phyloP scores from a whole-genome alignment of 1,139 yeast genomes.

The Debaryomyces sp. region DNA sequence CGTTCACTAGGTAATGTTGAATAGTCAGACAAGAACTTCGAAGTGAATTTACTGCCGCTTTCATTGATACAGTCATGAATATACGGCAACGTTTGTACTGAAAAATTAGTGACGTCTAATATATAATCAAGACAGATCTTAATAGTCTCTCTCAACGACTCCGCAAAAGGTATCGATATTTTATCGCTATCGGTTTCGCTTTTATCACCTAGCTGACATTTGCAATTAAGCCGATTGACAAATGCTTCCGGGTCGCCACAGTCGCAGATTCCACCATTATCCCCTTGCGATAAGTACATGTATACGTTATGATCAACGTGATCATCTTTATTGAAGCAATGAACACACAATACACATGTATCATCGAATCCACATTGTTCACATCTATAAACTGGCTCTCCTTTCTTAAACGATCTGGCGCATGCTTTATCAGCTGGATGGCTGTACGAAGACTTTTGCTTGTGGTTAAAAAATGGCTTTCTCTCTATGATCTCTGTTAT shows the following conservation, averaged over 20 bases:
- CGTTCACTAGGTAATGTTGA: constrained; percentile 30
- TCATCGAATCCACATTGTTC: constrained; percentile 68
- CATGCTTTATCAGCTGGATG: constrained; percentile 52
- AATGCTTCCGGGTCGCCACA: constrained; percentile 93
- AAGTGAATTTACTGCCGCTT: constrained; percentile 20
- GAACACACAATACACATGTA: constrained; percentile 71
- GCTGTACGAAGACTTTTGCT: constrained; percentile 16
- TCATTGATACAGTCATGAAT: constrained; percentile 31
- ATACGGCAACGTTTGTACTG: constrained; percentile 38
- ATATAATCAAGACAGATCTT: constrained; percentile 48
- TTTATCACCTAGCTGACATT: constrained; percentile 23
- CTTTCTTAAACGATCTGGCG: constrained; percentile 58
- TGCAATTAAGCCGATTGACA: constrained; percentile 57
- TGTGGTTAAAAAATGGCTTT: constrained; percentile 16
- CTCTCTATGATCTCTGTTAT: constrained; percentile 11
- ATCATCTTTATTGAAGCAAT: constrained; percentile 69
- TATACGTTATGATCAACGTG: constrained; percentile 66
- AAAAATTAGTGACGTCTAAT: constrained; percentile 46
- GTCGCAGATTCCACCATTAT: constrained; percentile 73
- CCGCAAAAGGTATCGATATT: constrained; percentile 16
- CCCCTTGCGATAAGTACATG: constrained; percentile 51
- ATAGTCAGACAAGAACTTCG: constrained; percentile 29
- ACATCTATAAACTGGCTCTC: constrained; percentile 71
- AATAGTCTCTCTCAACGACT: constrained; percentile 32
- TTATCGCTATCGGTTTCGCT: constrained; percentile 9